These are phyloP conservation scores for Urtica urens DNA, from an alignment of 306 rosid species.

Conservation along the genomic window DNA sequence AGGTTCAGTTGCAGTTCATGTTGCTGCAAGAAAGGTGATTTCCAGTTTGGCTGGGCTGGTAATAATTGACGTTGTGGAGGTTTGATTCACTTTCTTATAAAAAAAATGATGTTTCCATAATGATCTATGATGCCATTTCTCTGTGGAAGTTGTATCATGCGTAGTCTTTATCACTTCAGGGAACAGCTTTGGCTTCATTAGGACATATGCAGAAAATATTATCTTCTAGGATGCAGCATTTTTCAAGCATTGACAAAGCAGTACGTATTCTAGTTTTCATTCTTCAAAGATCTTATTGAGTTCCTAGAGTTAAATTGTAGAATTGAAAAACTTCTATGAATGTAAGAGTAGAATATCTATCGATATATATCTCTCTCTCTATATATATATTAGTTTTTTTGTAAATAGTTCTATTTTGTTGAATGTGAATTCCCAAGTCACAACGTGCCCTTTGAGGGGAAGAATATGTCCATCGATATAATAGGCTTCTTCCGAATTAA, in stretches of 20 bases:
- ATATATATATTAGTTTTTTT: neutral
- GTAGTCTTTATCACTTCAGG: constrained; percentile 47
- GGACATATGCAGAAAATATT: constrained; percentile 93
- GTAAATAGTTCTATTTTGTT: no score
- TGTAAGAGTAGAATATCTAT: no score
- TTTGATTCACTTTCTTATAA: constrained; percentile 23
- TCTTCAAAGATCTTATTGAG: neutral
- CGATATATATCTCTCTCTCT: neutral
- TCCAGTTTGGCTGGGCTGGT: constrained; percentile 81
- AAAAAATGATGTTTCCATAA: constrained; percentile 2
- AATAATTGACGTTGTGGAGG: constrained; percentile 99
- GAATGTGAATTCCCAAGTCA: no score
- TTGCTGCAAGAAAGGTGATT: constrained; percentile 57
- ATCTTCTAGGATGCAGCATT: constrained; percentile 76
- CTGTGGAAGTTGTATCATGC: constrained; percentile 10
- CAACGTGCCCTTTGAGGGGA: no score
- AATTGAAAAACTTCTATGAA: no score
- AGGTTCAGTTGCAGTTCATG: constrained; percentile 91
- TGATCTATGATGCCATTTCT: constrained; percentile 11
- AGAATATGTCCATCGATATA: constrained; percentile 12
- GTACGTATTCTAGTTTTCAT: constrained; percentile 19
- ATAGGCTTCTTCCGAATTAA: constrained; percentile 9
- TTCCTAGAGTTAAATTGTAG: no score
- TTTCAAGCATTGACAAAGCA: constrained; percentile 81
- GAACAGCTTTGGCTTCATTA: constrained; percentile 92